Percentiles rank a stretch among this genome's conserved stretches.
Conservation (phyloP, 768 basidiomycete species). For the Podaxis sp. region DNA sequence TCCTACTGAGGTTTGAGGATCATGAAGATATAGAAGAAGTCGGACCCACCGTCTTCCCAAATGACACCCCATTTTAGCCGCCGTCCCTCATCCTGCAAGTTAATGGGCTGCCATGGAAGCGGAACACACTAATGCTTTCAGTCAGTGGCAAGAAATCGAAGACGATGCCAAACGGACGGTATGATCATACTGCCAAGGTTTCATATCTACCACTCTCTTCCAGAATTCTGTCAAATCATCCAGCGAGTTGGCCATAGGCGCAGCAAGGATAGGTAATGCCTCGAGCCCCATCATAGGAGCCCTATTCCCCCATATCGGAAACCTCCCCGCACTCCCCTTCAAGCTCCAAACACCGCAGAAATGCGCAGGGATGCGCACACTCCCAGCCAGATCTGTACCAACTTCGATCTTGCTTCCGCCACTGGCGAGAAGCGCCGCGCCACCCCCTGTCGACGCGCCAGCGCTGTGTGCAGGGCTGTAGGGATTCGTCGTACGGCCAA, state of each 20-base stretch:
- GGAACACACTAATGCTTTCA: slow-evolving; percentile 41
- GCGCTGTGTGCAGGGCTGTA: slow-evolving; percentile 50
- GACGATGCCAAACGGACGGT: slow-evolving; percentile 34
- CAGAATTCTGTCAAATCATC: slow-evolving; percentile 66
- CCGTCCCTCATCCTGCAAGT: slow-evolving; percentile 46
- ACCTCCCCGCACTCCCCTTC: slow-evolving; percentile 59
- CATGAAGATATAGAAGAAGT: neutral
- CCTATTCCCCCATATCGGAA: slow-evolving; percentile 49
- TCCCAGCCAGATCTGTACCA: slow-evolving; percentile 74
- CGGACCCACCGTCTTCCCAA: slow-evolving; percentile 57
- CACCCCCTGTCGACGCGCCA: slow-evolving; percentile 73
- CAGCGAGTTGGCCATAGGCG: slow-evolving; percentile 64
- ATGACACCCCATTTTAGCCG: slow-evolving; percentile 63
- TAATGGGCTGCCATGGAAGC: slow-evolving; percentile 46
- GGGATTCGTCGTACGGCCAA: slow-evolving; percentile 63
- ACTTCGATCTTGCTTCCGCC: slow-evolving; percentile 68
- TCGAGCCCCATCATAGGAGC: slow-evolving; percentile 56
- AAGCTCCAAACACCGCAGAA: slow-evolving; percentile 71
- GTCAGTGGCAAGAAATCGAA: slow-evolving; percentile 21
- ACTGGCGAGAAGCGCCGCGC: slow-evolving; percentile 63
- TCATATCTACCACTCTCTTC: slow-evolving; percentile 57
- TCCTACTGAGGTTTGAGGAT: slow-evolving; percentile 34
- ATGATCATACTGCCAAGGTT: slow-evolving; percentile 70
- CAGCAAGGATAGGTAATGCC: slow-evolving; percentile 49
- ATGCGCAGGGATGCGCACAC: slow-evolving; percentile 70